These are phyloP conservation scores for Fusarium sp. DNA, from an alignment of 2,329 filamentous ascomycete genomes.

Conservation along the genomic window DNA sequence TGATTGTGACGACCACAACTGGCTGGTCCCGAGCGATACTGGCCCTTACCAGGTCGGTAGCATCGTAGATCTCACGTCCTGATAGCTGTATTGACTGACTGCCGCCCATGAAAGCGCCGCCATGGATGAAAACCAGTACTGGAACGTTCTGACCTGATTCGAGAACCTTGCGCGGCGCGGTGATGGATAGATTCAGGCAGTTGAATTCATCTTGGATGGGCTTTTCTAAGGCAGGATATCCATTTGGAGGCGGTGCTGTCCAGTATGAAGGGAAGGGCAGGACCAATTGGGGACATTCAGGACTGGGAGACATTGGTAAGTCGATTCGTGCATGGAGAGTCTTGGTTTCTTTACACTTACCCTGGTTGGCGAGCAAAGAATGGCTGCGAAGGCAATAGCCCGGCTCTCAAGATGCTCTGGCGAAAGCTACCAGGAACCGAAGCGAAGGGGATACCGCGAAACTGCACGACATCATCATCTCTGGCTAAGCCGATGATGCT, in stretches of 20 bases:
- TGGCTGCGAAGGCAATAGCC: neutral
- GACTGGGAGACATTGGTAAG: neutral
- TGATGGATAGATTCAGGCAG: neutral
- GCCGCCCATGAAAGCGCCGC: neutral
- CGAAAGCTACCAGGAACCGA: neutral
- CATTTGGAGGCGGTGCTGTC: neutral
- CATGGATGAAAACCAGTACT: neutral
- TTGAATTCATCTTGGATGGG: neutral
- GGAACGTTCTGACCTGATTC: neutral
- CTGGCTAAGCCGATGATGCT: neutral
- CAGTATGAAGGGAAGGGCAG: neutral
- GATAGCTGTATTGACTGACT: neutral
- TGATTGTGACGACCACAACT: neutral
- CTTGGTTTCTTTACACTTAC: neutral
- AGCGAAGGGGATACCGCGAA: neutral
- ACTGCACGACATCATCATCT: neutral
- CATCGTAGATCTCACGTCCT: neutral
- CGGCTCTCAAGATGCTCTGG: neutral
- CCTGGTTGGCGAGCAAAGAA: neutral
- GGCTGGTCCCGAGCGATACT: neutral
- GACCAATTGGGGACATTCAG: neutral
- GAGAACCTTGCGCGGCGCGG: neutral
- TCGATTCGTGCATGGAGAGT: neutral
- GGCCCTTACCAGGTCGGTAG: neutral
- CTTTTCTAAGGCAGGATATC: neutral